These are phyloP conservation scores for Grosmannia clavigera DNA, from an alignment of 2,329 filamentous ascomycete genomes.

Conservation along the genomic window DNA sequence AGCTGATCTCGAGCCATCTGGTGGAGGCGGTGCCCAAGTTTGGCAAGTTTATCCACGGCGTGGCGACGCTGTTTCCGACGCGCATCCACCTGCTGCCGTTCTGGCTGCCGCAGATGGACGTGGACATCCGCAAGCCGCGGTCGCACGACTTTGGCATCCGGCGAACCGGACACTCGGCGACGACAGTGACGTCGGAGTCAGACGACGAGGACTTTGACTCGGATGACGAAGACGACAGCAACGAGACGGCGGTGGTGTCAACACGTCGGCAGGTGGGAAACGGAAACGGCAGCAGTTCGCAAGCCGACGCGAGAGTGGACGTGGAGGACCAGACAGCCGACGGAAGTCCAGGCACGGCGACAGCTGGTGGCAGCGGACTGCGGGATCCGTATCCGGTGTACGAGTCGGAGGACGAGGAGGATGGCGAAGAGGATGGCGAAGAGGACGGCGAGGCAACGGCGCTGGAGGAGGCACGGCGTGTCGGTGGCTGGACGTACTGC, in stretches of 20 bases:
- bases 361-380: constrained; percentile 25
- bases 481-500: constrained; percentile 68
- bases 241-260: constrained; percentile 34
- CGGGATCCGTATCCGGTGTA: constrained; percentile 76
- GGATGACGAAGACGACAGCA: constrained; percentile 51
- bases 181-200: constrained; percentile 66
- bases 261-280: constrained; percentile 18
- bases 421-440: constrained; percentile 54
- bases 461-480: constrained; percentile 62
- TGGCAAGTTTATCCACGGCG: constrained; percentile 97
- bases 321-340: constrained; percentile 73
- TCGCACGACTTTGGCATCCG: constrained; percentile 86
- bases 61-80: constrained; percentile 72
- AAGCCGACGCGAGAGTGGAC: constrained; percentile 32
- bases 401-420: constrained; percentile 77
- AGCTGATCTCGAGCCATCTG: constrained; percentile 83
- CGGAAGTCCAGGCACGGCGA: constrained; percentile 11
- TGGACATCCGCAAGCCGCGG: constrained; percentile 88
- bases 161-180: constrained; percentile 60
- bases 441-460: constrained; percentile 34
- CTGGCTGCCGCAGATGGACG: constrained; percentile 98
- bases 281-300: not conserved
- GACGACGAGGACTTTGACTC: constrained; percentile 50
- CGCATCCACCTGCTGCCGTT: constrained; percentile 85
- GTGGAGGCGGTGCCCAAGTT: constrained; percentile 99